Percentiles rank a stretch among this genome's conserved stretches.
Evolutionary conservation across 176 grass and related monocot genomes (phyloP).

Genomic region (Paspalum notatum): DNA sequence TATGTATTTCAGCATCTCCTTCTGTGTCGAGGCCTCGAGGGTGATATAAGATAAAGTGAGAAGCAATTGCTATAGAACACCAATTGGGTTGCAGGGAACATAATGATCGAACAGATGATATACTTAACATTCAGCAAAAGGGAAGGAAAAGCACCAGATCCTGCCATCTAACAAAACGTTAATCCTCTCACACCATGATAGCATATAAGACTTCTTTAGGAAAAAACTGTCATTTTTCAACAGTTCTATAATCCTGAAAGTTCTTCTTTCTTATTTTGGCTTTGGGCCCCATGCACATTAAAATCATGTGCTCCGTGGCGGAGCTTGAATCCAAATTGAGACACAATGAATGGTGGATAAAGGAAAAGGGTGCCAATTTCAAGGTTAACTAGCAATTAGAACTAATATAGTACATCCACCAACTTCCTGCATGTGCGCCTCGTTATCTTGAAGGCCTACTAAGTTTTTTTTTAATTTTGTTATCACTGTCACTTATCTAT

Average conservation of each 20-base stretch:
- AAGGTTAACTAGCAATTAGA: no score
- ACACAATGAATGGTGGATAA: no score
- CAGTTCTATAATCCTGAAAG: background rate
- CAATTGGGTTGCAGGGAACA: background rate
- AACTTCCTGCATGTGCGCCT: background rate
- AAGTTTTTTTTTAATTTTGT: constrained; percentile 4
- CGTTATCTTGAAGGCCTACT: background rate
- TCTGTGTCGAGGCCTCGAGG: background rate
- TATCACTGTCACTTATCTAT: background rate
- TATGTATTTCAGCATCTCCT: background rate
- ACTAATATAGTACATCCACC: no score
- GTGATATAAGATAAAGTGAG: background rate
- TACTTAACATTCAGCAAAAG: background rate
- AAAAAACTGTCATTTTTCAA: background rate
- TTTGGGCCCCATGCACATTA: background rate
- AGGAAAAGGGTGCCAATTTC: no score
- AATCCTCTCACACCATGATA: background rate
- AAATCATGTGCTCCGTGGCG: background rate
- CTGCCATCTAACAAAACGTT: background rate
- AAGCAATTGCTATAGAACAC: background rate
- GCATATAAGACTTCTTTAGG: background rate
- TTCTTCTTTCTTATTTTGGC: background rate
- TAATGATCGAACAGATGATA: background rate
- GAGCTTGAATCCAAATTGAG: no score
- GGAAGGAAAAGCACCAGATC: background rate